Percentiles rank a stretch among this genome's conserved stretches.
These are phyloP conservation scores for Penicillium lagena DNA, from an alignment of 495 filamentous ascomycete genomes.

Conservation along the genomic window DNA sequence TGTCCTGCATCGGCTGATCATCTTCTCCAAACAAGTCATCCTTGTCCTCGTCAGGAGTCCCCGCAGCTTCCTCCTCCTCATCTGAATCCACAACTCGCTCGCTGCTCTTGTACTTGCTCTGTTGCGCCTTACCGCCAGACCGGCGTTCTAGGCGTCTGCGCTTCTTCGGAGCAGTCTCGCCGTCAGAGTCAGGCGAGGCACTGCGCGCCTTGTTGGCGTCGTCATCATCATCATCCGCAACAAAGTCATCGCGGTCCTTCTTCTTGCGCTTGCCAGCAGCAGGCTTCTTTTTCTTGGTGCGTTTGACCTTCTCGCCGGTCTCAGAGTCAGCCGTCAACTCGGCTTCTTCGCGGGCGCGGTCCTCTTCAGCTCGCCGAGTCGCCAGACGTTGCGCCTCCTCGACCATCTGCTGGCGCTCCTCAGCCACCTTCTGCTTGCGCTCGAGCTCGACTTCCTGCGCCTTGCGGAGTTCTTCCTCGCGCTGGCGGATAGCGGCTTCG, in stretches of 20 bases:
- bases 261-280: slow-evolving; percentile 57
- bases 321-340: slow-evolving; percentile 71
- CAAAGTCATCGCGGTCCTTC: slow-evolving; percentile 40
- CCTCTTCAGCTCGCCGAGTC: slow-evolving; percentile 64
- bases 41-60: slow-evolving; percentile 23
- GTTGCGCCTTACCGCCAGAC: slow-evolving; percentile 51
- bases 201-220: slow-evolving; percentile 8
- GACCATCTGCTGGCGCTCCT: slow-evolving; percentile 72
- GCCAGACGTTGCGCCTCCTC: slow-evolving; percentile 70
- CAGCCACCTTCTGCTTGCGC: slow-evolving; percentile 67
- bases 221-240: slow-evolving; percentile 21
- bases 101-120: slow-evolving; percentile 67
- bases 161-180: slow-evolving; percentile 40
- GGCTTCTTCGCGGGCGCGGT: slow-evolving; percentile 58
- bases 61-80: slow-evolving; percentile 27
- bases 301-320: slow-evolving; percentile 69
- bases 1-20: slow-evolving; percentile 23
- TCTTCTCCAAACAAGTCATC: slow-evolving; percentile 24
- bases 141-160: slow-evolving; percentile 45
- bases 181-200: slow-evolving; percentile 25
- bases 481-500: slow-evolving; percentile 65
- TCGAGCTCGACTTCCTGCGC: slow-evolving; percentile 61
- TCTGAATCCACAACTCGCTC: slow-evolving; percentile 77
- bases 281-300: slow-evolving; percentile 46
- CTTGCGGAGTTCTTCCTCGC: slow-evolving; percentile 65